Evolutionary conservation across 129 eudicot species (phyloP).

Genomic region (Centrapalus pauciflorus): DNA sequence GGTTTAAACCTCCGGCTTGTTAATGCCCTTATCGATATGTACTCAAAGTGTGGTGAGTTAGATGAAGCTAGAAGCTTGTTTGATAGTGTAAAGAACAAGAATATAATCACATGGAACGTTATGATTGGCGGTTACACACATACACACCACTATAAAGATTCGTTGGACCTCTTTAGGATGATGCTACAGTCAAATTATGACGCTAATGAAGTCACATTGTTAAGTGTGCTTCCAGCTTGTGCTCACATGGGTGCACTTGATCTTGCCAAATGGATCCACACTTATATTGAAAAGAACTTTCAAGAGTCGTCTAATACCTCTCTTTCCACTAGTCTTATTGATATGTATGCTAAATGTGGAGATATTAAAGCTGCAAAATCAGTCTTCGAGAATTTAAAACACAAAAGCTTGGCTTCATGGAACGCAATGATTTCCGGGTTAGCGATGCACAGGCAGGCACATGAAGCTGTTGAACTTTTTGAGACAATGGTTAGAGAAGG

Average conservation of each 20-base stretch:
- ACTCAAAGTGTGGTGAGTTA: constrained; percentile 63
- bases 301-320: constrained; percentile 28
- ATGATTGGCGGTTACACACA: constrained; percentile 81
- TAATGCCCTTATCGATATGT: constrained; percentile 67
- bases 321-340: constrained; percentile 42
- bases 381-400: constrained; percentile 25
- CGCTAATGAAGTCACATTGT: constrained; percentile 47
- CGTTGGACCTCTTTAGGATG: constrained; percentile 36
- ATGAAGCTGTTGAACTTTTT: constrained; percentile 35
- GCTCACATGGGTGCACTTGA: constrained; percentile 47
- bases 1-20: constrained; percentile 39
- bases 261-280: constrained; percentile 42
- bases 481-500: constrained; percentile 41
- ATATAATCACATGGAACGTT: constrained; percentile 64
- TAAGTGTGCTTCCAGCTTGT: constrained; percentile 40
- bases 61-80: constrained; percentile 54
- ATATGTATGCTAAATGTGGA: constrained; percentile 62
- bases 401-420: constrained; percentile 38
- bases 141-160: constrained; percentile 48
- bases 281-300: constrained; percentile 22
- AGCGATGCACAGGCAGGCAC: constrained; percentile 42
- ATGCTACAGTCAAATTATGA: constrained; percentile 32
- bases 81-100: constrained; percentile 37
- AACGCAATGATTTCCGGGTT: constrained; percentile 58
- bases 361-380: constrained; percentile 37